These are phyloP conservation scores for Allium sativum DNA, from an alignment of 106 monocot species.

Conservation along the genomic window DNA sequence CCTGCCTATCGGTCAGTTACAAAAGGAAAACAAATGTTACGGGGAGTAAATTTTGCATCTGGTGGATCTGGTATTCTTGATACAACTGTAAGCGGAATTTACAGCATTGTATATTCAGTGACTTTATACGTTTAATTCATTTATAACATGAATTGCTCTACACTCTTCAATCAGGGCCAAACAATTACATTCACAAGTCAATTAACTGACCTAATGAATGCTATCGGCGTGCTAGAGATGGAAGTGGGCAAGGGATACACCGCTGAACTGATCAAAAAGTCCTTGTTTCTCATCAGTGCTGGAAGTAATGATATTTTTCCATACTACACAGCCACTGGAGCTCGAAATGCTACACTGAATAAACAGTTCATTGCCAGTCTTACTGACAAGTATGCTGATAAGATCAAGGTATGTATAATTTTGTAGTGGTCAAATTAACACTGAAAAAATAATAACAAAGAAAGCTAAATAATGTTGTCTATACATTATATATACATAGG, in stretches of 20 bases:
- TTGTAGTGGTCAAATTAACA: background rate
- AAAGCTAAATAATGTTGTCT: background rate
- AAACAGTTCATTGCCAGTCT: constrained; percentile 15
- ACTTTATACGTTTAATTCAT: background rate
- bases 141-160: no score
- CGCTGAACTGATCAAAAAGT: constrained; percentile 7
- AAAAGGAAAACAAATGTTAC: constrained; percentile 1
- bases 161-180: background rate
- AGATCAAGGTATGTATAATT: constrained; percentile 8
- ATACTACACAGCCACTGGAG: constrained; percentile 2
- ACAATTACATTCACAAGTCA: constrained; percentile 9
- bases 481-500: constrained; percentile 7
- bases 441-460: background rate
- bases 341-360: constrained; percentile 4
- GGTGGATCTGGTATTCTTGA: constrained; percentile 41
- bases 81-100: constrained; percentile 12
- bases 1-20: constrained; percentile 21
- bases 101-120: background rate
- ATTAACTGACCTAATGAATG: constrained; percentile 8
- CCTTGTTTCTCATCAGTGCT: constrained; percentile 27
- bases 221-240: background rate
- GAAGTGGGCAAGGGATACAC: constrained; percentile 7
- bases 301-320: constrained; percentile 31
- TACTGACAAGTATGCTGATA: constrained; percentile 3
- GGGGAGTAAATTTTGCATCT: constrained; percentile 38